phyloP scores from a whole-genome alignment of 495 filamentous ascomycete genomes.

The Melanomma pulvis-pyrius region DNA sequence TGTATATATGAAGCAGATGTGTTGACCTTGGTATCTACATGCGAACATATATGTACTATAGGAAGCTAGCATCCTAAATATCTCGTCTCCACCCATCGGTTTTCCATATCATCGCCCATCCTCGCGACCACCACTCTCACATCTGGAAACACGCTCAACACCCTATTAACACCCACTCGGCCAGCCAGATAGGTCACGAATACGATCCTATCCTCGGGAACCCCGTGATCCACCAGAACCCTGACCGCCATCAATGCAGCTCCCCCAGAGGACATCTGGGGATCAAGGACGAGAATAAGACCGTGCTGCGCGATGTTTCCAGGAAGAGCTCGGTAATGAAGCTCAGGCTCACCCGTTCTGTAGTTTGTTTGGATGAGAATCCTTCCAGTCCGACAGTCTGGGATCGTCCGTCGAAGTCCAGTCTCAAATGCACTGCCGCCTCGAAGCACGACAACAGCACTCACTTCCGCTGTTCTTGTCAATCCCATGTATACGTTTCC shows the following conservation, averaged over 20 bases:
- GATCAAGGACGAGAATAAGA: conserved; percentile 82
- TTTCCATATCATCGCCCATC: conserved; percentile 73
- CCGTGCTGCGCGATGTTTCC: conserved; percentile 67
- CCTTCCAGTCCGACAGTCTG: conserved; percentile 86
- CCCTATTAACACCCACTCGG: conserved; percentile 74
- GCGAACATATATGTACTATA: background rate
- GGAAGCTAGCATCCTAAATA: conserved; percentile 71
- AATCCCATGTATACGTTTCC: conserved; percentile 70
- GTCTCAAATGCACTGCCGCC: conserved; percentile 86
- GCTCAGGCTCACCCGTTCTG: conserved; percentile 81
- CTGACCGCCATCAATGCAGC: conserved; percentile 96
- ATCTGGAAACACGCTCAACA: conserved; percentile 84
- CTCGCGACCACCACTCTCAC: conserved; percentile 81
- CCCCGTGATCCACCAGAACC: conserved; percentile 90
- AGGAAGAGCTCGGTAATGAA: conserved; percentile 84
- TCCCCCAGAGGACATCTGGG: conserved; percentile 91
- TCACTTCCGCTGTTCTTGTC: conserved; percentile 66
- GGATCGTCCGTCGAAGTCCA: conserved; percentile 83
- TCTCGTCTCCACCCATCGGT: conserved; percentile 79
- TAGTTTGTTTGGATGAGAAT: conserved; percentile 88
- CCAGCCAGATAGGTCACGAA: conserved; percentile 87
- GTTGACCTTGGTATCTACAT: background rate
- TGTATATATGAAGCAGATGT: background rate
- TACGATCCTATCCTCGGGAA: conserved; percentile 80
- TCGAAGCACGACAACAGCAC: conserved; percentile 84